Conservation (phyloP, 2,329 filamentous ascomycete species). For the Alternaria incomplexa region DNA sequence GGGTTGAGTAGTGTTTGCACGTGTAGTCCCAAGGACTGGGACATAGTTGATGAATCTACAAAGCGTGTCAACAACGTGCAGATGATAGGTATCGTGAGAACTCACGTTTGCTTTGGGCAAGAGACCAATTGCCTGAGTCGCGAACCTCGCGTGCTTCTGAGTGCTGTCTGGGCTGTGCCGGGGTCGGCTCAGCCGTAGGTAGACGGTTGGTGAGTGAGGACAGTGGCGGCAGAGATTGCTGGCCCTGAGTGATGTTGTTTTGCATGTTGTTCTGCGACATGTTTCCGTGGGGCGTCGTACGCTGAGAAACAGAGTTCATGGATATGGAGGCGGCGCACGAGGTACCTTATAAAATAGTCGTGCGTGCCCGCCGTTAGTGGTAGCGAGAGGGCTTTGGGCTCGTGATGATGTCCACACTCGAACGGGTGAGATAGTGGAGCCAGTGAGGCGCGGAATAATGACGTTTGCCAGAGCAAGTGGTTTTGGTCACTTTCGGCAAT, state of each 20-base stretch:
- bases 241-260: constrained; percentile 19
- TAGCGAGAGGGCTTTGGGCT: constrained; percentile 10
- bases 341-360: neutral
- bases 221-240: constrained; percentile 46
- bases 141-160: constrained; percentile 58
- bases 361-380: neutral
- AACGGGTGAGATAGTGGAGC: constrained; percentile 22
- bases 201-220: constrained; percentile 46
- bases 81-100: constrained; percentile 3
- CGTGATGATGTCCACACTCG: constrained; percentile 13
- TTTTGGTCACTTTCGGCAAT: neutral
- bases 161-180: constrained; percentile 40
- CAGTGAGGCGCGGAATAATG: constrained; percentile 6
- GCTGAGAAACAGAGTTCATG: constrained; percentile 42
- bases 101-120: constrained; percentile 64
- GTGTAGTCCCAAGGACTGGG: constrained; percentile 56
- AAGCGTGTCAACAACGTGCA: constrained; percentile 14
- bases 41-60: constrained; percentile 51
- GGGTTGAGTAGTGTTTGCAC: constrained; percentile 57
- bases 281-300: constrained; percentile 23
- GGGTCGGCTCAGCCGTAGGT: constrained; percentile 41
- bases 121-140: constrained; percentile 66
- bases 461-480: neutral
- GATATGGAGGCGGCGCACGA: constrained; percentile 5
- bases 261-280: neutral